Base-by-base conservation (phyloP, 2,329 filamentous ascomycete species). In the Diaporthe citrichinensis region DNA sequence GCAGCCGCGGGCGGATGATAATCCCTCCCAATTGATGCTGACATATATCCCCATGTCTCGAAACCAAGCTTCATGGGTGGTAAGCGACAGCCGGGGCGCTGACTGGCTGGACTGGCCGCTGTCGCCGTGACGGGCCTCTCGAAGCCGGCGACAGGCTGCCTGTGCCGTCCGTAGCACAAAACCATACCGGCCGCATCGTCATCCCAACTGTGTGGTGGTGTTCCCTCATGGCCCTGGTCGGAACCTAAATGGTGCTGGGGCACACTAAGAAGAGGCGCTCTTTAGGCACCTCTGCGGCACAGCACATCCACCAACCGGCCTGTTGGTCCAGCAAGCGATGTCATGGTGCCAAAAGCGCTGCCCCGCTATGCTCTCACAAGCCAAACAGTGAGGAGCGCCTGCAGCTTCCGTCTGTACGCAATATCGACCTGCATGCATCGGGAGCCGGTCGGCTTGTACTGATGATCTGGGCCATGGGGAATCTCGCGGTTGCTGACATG, bases 1-100 rank as follows among this genome's bases (percentile, higher is more conserved):
- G 75, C 75, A 76, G 75, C 75, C 72, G 75, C 75, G 75, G 72
- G 75, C 46, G 58, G 34, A 72, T 65, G 67, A 72, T 75, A 12
- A 62, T 69, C 72, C 67, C 51, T 31, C 23, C 46, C 23, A 25
- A 53, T 28, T 41, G 65, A 44, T 57, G 57, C 59, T 55, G 44
- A 59, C 51, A 28, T 67, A 57, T 39, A 34, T 36, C 49, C 20
- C 65, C 65, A 39, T 41, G 65, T 69, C 65, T 69, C 65, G 65
- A 46, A 51, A 51, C 39, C 57, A 62, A 49, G 55, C 57, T 68
- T 55, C 46, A 41, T 9, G 59, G 58, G 25, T 74, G 65, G 72
- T 74, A 68, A 71, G 72, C 62, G 44, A 68, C 61, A 59, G 23
- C 61, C 57, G 25, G 72, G 28, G 59, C 36, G 49, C 41, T 55